Percentiles rank a stretch among this genome's conserved stretches.
Evolutionary conservation across 805 yeast genomes (phyloP).

Genomic region (Candida jianshihensis): DNA sequence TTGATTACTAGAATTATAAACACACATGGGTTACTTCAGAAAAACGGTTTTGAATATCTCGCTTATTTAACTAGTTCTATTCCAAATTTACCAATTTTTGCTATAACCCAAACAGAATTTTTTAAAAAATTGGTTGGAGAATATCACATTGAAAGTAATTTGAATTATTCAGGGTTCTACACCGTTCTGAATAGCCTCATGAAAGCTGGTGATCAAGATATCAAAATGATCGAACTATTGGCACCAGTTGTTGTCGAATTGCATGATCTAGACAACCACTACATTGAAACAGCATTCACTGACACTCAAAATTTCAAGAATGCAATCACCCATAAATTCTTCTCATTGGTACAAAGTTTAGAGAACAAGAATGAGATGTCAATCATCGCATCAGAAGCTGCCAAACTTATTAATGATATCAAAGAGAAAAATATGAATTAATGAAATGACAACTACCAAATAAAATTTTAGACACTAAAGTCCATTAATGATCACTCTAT

Average conservation of each 20-base stretch:
- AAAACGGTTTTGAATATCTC: conserved; percentile 25
- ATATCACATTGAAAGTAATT: conserved; percentile 11
- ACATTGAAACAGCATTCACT: conserved; percentile 19
- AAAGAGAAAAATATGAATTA: neutral
- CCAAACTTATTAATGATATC: neutral
- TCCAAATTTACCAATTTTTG: conserved; percentile 18
- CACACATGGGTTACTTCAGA: conserved; percentile 24
- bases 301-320: conserved; percentile 25
- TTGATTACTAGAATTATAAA: conserved; percentile 26
- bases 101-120: conserved; percentile 22
- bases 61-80: conserved; percentile 13
- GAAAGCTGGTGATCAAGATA: conserved; percentile 20
- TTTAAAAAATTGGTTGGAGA: conserved; percentile 21
- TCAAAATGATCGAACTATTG: conserved; percentile 24
- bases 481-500: too few species aligned
- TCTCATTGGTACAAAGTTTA: neutral
- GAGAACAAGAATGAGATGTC: neutral
- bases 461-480: too few species aligned
- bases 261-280: conserved; percentile 27
- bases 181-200: conserved; percentile 25
- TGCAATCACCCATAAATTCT: conserved; percentile 23
- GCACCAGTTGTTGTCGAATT: conserved; percentile 29
- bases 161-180: conserved; percentile 26
- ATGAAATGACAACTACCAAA: neutral
- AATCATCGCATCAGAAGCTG: neutral